phyloP scores from a whole-genome alignment of 106 monocot genomes.

The Dendrobium officinale region DNA sequence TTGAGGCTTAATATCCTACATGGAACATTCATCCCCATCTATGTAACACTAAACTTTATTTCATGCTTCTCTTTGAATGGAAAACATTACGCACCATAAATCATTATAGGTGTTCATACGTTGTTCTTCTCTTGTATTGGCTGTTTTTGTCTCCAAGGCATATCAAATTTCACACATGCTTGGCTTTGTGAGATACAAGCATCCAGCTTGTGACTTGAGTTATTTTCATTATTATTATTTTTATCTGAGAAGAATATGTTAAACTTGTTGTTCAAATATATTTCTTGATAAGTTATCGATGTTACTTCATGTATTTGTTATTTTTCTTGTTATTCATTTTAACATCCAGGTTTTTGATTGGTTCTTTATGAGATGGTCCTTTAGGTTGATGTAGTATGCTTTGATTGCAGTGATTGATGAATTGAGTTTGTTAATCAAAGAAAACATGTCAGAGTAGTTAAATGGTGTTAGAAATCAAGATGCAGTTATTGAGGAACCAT shows the following conservation, averaged over 20 bases:
- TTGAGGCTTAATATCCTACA: no score
- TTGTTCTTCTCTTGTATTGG: no score
- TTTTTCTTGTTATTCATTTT: neutral
- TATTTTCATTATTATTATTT: neutral
- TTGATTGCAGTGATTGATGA: constrained; percentile 36
- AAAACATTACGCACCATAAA: no score
- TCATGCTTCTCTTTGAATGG: no score
- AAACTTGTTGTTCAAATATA: neutral
- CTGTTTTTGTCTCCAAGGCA: no score
- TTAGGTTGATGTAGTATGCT: neutral
- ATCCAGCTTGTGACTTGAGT: neutral
- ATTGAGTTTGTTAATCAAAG: constrained; percentile 15
- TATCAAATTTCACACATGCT: neutral
- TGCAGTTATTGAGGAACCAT: constrained; percentile 35
- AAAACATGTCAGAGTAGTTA: constrained; percentile 14
- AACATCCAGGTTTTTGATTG: neutral
- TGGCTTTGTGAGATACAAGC: neutral
- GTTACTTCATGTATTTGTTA: neutral
- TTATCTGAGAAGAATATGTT: neutral
- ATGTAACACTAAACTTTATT: no score
- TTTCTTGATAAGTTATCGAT: neutral
- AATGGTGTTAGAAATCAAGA: constrained; percentile 14
- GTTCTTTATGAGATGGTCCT: neutral
- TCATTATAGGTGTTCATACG: no score
- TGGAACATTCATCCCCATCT: no score